Conservation (phyloP, 495 filamentous ascomycete species). For the Tuber magnatum region DNA sequence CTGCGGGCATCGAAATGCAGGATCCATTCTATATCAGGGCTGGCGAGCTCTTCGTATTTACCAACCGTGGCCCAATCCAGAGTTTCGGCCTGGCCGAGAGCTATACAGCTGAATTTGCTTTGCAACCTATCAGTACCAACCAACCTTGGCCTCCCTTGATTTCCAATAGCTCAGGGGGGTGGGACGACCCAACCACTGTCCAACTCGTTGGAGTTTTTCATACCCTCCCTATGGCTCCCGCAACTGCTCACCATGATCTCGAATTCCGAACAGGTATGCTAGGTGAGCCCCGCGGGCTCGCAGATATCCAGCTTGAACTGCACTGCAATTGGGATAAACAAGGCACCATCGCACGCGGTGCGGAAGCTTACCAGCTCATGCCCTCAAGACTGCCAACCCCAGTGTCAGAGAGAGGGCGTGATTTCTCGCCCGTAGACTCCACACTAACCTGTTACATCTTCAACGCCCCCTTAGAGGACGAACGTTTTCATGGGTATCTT, state of each 20-base stretch:
- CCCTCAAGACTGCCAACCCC: slow-evolving; percentile 30
- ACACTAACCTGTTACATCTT: slow-evolving; percentile 28
- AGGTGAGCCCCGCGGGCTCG: slow-evolving; percentile 4
- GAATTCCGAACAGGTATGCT: slow-evolving; percentile 15
- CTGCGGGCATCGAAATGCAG: slow-evolving; percentile 35
- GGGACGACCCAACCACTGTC: slow-evolving; percentile 26
- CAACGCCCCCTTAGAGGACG: slow-evolving; percentile 28
- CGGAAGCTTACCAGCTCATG: slow-evolving; percentile 16
- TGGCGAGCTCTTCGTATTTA: slow-evolving; percentile 37
- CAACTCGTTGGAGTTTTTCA: slow-evolving; percentile 15
- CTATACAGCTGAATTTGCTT: slow-evolving; percentile 25
- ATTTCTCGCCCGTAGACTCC: slow-evolving; percentile 12
- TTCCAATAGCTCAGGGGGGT: slow-evolving; percentile 9
- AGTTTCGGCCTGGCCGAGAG: slow-evolving; percentile 32
- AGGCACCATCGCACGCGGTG: slow-evolving; percentile 18
- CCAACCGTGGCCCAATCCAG: slow-evolving; percentile 29
- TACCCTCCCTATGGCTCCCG: slow-evolving; percentile 26
- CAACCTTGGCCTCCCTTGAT: slow-evolving; percentile 31
- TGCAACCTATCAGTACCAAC: slow-evolving; percentile 25
- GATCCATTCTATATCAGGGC: slow-evolving; percentile 37
- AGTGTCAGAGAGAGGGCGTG: slow-evolving; percentile 25
- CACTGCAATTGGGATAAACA: slow-evolving; percentile 32
- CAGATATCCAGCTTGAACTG: slow-evolving; percentile 30
- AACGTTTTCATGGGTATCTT: slow-evolving; percentile 25
- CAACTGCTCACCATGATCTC: slow-evolving; percentile 20